These are phyloP conservation scores for Solanum gracilifrons DNA, from an alignment of 257 asterid species.

Conservation along the genomic window DNA sequence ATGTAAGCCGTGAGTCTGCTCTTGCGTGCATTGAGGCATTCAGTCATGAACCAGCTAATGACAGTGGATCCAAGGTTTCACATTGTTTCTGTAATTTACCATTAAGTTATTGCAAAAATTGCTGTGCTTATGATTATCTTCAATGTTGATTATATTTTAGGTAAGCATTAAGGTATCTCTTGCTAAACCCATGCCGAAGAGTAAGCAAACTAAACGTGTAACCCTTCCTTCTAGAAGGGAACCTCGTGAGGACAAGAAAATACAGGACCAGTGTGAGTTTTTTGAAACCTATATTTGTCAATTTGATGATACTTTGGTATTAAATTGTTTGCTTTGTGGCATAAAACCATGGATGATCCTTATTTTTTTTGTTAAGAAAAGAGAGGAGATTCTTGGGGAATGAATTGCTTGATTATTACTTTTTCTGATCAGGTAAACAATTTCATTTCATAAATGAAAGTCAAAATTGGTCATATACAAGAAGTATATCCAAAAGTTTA, in stretches of 20 bases:
- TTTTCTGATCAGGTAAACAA: neutral
- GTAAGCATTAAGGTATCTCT: conserved; percentile 44
- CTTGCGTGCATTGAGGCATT: conserved; percentile 50
- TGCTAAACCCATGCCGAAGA: conserved; percentile 37
- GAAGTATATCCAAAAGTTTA: neutral
- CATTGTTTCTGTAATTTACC: neutral
- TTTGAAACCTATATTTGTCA: neutral
- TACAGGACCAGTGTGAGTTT: conserved; percentile 26
- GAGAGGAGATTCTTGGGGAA: neutral
- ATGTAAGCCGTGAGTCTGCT: conserved; percentile 52
- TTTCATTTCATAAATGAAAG: neutral
- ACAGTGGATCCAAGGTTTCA: conserved; percentile 38
- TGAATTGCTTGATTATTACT: neutral
- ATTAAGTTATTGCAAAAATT: neutral
- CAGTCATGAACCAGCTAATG: conserved; percentile 26
- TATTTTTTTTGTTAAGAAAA: neutral
- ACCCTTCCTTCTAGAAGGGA: conserved; percentile 16
- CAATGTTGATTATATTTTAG: conserved; percentile 21
- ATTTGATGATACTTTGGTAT: neutral
- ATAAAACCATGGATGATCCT: neutral
- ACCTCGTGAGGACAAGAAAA: conserved; percentile 18
- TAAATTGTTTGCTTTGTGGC: neutral
- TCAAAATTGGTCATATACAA: neutral
- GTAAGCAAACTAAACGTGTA: conserved; percentile 24
- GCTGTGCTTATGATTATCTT: conserved; percentile 3